Base-by-base conservation (phyloP, 345 rosid genomes). In the Pugionium dolabratum region DNA sequence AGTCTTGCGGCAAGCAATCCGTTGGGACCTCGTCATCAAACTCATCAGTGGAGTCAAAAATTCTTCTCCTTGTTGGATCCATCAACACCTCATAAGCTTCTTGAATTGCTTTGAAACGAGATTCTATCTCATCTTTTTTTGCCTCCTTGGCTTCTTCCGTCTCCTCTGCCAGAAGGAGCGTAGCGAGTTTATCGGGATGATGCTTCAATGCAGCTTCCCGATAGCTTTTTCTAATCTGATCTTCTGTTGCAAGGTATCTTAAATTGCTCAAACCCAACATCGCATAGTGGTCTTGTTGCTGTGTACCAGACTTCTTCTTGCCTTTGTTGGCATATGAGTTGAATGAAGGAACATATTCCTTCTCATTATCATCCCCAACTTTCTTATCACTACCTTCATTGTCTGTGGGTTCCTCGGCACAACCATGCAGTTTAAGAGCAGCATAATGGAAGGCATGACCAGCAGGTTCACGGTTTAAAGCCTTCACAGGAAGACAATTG, bases 201-300 rank as follows among this genome's bases (percentile, higher is more conserved):
- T 89, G 80, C 86, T 82, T 85, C 84, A 95, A 40, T 10, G 99
- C 99, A 59, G 93, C 90, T 76, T 95, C 97, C 9, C 95, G 88
- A 45, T 91, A 95, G 50, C 87, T 84, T 77, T 80, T 91, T 67
- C 88, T 84, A 45, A 95, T 95, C 85, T 91, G 99, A 64, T 95
- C 99, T 77, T 95, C 97, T 1, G 96, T 87, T n/a, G 97, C 96
- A 76, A 95, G 97, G 59, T 95, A 95, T 62, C 99, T 81, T 57
- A 91, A 74, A 79, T 91, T 97, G 77, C 91, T 72, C 84, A 95
- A 80, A 42, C 97, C 97, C 83, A 91, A 45, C 75, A 95, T 54
- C 0, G 96, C 96, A 78, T 95, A 95, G 74, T 88, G 97, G 83
- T 94, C 99, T 70, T 91, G 96, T 61, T 88, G 93, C 48, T 69